phyloP scores from a whole-genome alignment of 164 flowering plant species.

The Euptelea pleiosperma region DNA sequence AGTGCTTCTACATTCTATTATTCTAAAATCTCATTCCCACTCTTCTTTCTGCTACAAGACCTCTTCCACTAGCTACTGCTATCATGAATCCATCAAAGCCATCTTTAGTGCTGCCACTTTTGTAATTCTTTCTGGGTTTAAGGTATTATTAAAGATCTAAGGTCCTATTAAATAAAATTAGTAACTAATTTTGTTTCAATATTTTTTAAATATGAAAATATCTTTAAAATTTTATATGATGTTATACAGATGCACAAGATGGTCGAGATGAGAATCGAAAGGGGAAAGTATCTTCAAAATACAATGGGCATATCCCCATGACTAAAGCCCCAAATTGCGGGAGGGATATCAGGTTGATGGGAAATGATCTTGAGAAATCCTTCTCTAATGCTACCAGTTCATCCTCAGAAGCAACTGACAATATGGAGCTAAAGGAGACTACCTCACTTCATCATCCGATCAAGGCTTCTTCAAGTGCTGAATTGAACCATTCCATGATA shows the following conservation, averaged over 20 bases:
- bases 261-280: neutral
- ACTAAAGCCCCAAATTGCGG: conserved; percentile 1
- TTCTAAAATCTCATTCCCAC: too few relatives aligned
- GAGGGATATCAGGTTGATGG: conserved; percentile 9
- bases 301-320: conserved; percentile 3
- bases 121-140: neutral
- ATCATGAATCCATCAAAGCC: too few relatives aligned
- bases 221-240: neutral
- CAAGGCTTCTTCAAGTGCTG: conserved; percentile 7
- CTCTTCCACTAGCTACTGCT: too few relatives aligned
- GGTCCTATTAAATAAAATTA: too few relatives aligned
- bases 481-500: conserved; percentile 8
- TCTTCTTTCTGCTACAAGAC: too few relatives aligned
- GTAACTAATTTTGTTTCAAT: too few relatives aligned
- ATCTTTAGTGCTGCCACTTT: too few relatives aligned
- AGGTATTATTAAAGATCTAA: too few relatives aligned
- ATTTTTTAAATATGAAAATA: too few relatives aligned
- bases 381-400: conserved; percentile 9
- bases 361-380: conserved; percentile 9
- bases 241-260: conserved; percentile 7
- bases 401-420: conserved; percentile 5
- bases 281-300: neutral
- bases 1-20: too few relatives aligned
- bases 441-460: neutral
- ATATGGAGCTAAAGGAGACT: neutral